Evolutionary conservation across 225 moss, liverwort and hornwort genomes (phyloP).

Genomic region (Marchantia paleacea): DNA sequence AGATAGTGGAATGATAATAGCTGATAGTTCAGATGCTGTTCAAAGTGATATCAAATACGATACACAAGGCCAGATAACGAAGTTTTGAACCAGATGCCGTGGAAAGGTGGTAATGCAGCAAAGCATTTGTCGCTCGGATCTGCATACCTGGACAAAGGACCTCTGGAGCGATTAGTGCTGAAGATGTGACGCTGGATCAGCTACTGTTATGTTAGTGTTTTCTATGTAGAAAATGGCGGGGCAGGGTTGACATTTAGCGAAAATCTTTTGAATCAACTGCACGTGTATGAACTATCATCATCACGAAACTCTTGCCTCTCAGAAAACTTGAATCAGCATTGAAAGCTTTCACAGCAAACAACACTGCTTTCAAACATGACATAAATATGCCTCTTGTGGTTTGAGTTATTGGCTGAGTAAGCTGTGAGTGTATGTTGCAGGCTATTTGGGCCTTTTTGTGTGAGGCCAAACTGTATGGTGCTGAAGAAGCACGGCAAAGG

Average conservation of each 20-base stretch:
- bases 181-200: not conserved
- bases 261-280: not conserved
- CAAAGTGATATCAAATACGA: not conserved
- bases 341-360: not conserved
- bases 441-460: slow-evolving; percentile 95
- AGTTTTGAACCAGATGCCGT: not conserved
- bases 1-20: not conserved
- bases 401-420: not conserved
- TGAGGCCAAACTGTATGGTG: slow-evolving; percentile 75
- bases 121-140: not conserved
- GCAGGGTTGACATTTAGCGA: not conserved
- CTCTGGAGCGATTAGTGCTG: not conserved
- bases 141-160: not conserved
- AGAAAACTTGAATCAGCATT: not conserved
- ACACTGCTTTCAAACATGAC: not conserved
- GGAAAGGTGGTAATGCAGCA: not conserved
- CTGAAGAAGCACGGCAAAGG: slow-evolving; percentile 60
- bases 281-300: not conserved
- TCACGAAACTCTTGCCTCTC: not conserved
- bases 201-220: not conserved
- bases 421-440: slow-evolving; percentile 34
- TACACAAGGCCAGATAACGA: not conserved
- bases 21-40: not conserved
- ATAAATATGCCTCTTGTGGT: not conserved
- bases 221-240: not conserved